A percentile compares a stretch with the other conserved stretches of the same genome.
These are phyloP conservation scores for Micractinium conductrix DNA, from an alignment of 139 green algal genomes.

Conservation along the genomic window DNA sequence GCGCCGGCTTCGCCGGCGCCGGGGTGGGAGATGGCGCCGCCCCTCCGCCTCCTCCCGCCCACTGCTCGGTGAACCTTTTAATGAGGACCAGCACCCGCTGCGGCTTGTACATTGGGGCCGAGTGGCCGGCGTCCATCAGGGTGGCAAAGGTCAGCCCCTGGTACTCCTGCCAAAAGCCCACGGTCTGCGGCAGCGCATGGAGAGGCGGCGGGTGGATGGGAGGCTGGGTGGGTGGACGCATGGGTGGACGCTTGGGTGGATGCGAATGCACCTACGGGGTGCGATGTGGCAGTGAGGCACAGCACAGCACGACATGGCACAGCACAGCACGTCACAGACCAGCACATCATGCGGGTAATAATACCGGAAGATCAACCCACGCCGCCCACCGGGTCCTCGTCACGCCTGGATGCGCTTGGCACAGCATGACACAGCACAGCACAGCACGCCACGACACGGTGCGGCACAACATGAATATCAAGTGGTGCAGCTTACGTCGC, in stretches of 20 bases:
- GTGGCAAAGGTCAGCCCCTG: constrained; percentile 6
- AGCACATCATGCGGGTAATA: too few species aligned
- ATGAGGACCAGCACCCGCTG: neutral
- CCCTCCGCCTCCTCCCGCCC: neutral
- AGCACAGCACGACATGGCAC: too few species aligned
- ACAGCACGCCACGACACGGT: neutral
- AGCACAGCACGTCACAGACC: neutral
- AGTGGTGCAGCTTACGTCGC: neutral
- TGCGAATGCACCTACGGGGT: neutral
- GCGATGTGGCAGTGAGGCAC: too few species aligned
- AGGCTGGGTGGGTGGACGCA: too few species aligned
- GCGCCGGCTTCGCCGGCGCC: neutral
- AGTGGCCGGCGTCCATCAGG: constrained; percentile 3
- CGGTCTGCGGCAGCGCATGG: neutral
- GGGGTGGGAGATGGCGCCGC: too few species aligned
- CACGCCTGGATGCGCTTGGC: neutral
- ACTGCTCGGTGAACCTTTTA: neutral
- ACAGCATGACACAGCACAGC: neutral
- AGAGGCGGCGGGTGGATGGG: neutral
- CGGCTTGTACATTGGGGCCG: neutral
- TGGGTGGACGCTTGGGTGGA: too few species aligned
- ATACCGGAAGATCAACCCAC: neutral
- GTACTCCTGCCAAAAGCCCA: constrained; percentile 5
- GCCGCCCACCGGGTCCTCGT: neutral
- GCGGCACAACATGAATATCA: neutral